Evolutionary conservation across 257 asterid species (phyloP), one percentile per base, ranked within the genome.

Genomic region (Nicotiana paniculata): DNA sequence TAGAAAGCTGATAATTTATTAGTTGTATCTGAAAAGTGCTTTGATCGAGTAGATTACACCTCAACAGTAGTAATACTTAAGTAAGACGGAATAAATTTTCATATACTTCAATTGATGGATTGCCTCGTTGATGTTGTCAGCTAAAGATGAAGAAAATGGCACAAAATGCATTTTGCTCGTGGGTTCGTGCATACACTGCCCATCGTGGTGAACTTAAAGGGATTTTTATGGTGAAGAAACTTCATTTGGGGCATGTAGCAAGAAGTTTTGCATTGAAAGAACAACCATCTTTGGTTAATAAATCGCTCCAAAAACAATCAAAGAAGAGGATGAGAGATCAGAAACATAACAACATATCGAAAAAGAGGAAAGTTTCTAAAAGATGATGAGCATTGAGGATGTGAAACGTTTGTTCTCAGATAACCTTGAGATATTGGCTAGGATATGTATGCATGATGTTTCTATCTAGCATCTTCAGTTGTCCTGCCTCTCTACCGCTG

Each of bases 191-290:
- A 13, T 94, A 96, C 67, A 90, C 97, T 48, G 98, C 98, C 81
- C 99, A 96, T 83, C 96, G 95, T 9, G 98, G 97, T n/a, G 99
- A 91, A 84, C 92, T 96, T 86, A 96, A 96, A 86, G 89, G 87
- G 84, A 91, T 96, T 37, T 96, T 96, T 62, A 88, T 83, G 87
- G 95, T 93, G 86, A 90, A 94, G 92, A 96, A 94, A 82, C 97
- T 96, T 87, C 99, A 95, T 83, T 64, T 95, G 86, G 99, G 99
- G 17, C 98, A 95, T 65, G 98, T 93, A 59, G 91, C 98, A 32
- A 95, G 86, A 87, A 93, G 98, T 82, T 93, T 93, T 81, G 99
- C 95, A 16, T 84, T 95, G 89, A 95, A 91, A 82, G 97, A 96
- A 3, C 98, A 96, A 65, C 99, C 99, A 32, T 91, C 99, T 11